These are phyloP conservation scores for Curvularia verruculosa DNA, from an alignment of 2,329 filamentous ascomycete species.

Conservation along the genomic window DNA sequence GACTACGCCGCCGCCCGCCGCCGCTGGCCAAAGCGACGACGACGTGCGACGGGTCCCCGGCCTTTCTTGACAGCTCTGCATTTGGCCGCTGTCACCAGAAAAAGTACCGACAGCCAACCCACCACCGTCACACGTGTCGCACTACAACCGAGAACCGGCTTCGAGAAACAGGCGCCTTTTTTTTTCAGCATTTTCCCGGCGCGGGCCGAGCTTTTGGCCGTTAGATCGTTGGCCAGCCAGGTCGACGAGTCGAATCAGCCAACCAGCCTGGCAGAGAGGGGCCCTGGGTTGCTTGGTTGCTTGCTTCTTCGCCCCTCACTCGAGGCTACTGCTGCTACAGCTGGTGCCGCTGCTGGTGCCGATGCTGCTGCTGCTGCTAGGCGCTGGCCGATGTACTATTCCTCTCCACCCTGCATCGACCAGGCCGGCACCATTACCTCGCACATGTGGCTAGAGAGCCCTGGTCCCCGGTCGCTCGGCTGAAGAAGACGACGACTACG, in stretches of 20 bases:
- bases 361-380: constrained; percentile 41
- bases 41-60: not conserved
- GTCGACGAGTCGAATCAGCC: constrained; percentile 27
- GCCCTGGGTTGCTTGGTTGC: too few species aligned
- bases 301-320: not conserved
- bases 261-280: too few species aligned
- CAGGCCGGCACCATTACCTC: constrained; percentile 39
- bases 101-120: constrained; percentile 32
- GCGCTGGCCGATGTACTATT: not conserved
- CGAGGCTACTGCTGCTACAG: too few species aligned
- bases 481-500: constrained; percentile 19
- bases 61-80: not conserved
- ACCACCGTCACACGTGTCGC: constrained; percentile 33
- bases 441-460: constrained; percentile 23
- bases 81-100: constrained; percentile 37
- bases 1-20: constrained; percentile 23
- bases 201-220: constrained; percentile 49
- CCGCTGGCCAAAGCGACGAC: too few species aligned
- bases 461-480: constrained; percentile 14
- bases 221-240: constrained; percentile 43
- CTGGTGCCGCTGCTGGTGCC: too few species aligned
- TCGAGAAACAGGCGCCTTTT: constrained; percentile 36
- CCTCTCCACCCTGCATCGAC: constrained; percentile 35
- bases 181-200: constrained; percentile 39
- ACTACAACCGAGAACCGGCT: constrained; percentile 39